Evolutionary conservation across 345 rosid species (phyloP).

Genomic region (Schrenkiella parvula): DNA sequence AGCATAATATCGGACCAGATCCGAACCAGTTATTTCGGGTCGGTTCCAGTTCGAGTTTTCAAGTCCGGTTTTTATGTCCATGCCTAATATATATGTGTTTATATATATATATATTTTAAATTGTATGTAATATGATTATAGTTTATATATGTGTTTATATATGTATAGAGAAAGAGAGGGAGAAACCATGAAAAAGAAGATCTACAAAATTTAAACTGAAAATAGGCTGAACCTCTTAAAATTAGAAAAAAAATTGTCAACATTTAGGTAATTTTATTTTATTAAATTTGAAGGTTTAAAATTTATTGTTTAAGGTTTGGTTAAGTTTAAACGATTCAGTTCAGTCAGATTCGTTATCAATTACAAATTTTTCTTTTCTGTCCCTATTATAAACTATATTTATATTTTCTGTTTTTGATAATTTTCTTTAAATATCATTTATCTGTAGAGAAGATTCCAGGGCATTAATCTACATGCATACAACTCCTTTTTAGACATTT

Average conservation of each 20-base stretch:
- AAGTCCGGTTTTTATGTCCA: too few relatives aligned
- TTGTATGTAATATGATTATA: too few relatives aligned
- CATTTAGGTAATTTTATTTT: too few relatives aligned
- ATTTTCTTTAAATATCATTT: not conserved
- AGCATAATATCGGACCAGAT: too few relatives aligned
- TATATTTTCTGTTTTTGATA: not conserved
- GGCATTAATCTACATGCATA: conserved; percentile 54
- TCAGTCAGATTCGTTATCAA: not conserved
- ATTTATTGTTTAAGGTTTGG: not conserved
- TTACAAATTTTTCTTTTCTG: not conserved
- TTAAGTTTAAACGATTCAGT: not conserved
- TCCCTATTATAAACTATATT: too few relatives aligned
- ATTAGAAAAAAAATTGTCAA: not conserved
- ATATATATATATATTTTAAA: too few relatives aligned
- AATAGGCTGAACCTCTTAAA: not conserved
- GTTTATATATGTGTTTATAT: too few relatives aligned
- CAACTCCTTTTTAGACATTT: conserved; percentile 69
- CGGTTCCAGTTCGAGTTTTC: too few relatives aligned
- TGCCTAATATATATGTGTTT: too few relatives aligned
- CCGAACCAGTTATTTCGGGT: too few relatives aligned
- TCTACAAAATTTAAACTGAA: not conserved
- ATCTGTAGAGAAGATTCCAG: conserved; percentile 63
- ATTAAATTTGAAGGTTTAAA: not conserved
- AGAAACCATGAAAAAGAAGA: not conserved
- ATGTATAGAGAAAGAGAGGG: too few relatives aligned